Evolutionary conservation across 1,284 basidiomycete species (phyloP), one percentile per base, ranked within the genome.

Genomic region (Neolentinus lepideus): DNA sequence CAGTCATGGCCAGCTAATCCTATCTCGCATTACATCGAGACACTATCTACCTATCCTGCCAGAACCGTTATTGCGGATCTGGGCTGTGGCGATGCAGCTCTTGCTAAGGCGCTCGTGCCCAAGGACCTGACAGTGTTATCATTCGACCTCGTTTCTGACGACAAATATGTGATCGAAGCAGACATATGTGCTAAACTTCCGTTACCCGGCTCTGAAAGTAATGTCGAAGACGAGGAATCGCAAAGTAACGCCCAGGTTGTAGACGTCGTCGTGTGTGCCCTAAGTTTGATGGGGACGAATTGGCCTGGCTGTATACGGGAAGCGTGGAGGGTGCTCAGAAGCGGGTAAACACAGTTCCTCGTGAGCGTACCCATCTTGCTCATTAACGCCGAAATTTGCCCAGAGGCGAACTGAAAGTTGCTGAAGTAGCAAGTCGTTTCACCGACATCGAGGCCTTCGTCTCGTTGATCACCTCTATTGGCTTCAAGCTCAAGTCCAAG

Each of bases 201-300:
- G 9, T 69, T 95, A 3, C 92, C 93, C 3, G 93, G 93, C n/a
- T 84, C 84, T 9, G 85, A 89, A 58, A 77, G 72, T n/a, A 63
- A 60, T 22, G 71, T 71, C 8, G 66, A 71, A 31, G 75, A 36
- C 6, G 61, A 55, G 11, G 43, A 43, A 14, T 51, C 57, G 16
- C 52, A 51, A n/a, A 59, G 60, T 14, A 74, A 80, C 60, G 85
- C 79, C n/a, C 82, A 91, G 60, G 70, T 97, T 3, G 92, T 92
- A 2, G 96, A 99, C 66, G 87, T 92, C 3, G 94, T 86, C 1
- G 88, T 99, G 26, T 99, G 94, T 68, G 93, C 94, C 45, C 76
- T 99, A 58, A 96, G 93, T 64, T 75, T 99, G 58, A 99, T 99
- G 97, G 92, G 93, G 35, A 92, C 88, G 10, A 98, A 99, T 68